phyloP scores from a whole-genome alignment of 176 grass and related monocot species.

The Bolboschoenus planiculmis region DNA sequence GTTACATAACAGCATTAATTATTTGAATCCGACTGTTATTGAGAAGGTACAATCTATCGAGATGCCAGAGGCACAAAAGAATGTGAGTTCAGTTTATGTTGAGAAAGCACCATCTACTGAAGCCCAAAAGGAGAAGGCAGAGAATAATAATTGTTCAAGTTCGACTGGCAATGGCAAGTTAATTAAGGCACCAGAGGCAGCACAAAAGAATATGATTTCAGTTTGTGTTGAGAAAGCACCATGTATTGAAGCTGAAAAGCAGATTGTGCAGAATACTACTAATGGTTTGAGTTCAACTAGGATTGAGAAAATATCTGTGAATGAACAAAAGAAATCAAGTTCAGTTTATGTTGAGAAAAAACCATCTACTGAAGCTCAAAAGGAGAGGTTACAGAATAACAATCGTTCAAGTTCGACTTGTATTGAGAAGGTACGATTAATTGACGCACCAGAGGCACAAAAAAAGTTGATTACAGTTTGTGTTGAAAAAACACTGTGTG shows the following conservation, averaged over 20 bases:
- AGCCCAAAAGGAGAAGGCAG: background rate
- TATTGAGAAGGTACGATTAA: background rate
- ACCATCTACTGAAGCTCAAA: background rate
- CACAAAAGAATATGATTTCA: background rate
- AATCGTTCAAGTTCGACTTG: background rate
- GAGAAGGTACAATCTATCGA: background rate
- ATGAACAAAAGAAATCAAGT: background rate
- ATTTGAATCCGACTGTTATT: background rate
- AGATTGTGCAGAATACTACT: background rate
- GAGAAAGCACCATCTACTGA: background rate
- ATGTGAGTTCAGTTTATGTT: background rate
- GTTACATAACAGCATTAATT: background rate
- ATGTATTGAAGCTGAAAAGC: background rate
- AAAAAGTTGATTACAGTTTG: background rate
- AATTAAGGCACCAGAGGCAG: background rate
- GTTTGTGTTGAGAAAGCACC: background rate
- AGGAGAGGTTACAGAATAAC: background rate
- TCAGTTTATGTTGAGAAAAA: background rate
- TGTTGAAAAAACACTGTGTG: background rate
- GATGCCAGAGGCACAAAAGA: background rate
- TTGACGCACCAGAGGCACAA: background rate
- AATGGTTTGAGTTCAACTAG: background rate
- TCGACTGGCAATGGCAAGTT: background rate
- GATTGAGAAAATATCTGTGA: background rate
- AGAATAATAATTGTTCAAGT: background rate